Evolutionary conservation across 2,329 filamentous ascomycete species (phyloP).

Genomic region (Curvularia lunata): DNA sequence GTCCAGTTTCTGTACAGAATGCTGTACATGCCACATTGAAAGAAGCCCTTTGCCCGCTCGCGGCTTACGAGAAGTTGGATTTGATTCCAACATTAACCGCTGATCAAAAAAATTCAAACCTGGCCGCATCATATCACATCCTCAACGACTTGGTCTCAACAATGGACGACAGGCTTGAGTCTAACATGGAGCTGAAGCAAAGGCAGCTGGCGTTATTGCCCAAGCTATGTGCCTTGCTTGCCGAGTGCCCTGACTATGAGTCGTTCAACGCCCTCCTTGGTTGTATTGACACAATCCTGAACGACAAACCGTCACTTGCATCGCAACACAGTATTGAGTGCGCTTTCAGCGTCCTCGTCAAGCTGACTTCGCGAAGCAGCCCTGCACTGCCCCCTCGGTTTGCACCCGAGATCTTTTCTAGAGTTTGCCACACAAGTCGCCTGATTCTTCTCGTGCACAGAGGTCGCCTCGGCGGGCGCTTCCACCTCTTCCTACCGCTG

Average conservation of each 20-base stretch:
- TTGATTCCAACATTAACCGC: conserved; percentile 26
- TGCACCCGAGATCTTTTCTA: conserved; percentile 57
- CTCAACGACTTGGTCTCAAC: conserved; percentile 38
- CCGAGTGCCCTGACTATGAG: conserved; percentile 61
- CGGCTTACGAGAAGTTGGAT: conserved; percentile 29
- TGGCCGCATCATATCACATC: conserved; percentile 29
- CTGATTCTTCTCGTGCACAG: conserved; percentile 64
- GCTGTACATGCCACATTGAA: conserved; percentile 21
- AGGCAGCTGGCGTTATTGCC: conserved; percentile 41
- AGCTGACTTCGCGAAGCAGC: conserved; percentile 42
- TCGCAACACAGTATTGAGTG: conserved; percentile 55
- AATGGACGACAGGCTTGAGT: conserved; percentile 34
- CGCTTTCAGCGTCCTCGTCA: conserved; percentile 46
- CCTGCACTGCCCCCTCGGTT: conserved; percentile 33
- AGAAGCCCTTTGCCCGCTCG: conserved; percentile 23
- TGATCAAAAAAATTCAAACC: conserved; percentile 10
- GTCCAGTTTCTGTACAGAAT: conserved; percentile 19
- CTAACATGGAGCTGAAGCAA: conserved; percentile 29
- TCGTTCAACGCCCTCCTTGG: conserved; percentile 59
- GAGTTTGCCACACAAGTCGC: conserved; percentile 61
- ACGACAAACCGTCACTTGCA: conserved; percentile 46
- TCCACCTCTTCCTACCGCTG: conserved; percentile 63
- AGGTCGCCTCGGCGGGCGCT: conserved; percentile 64
- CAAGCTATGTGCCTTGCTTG: conserved; percentile 30
- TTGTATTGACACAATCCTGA: conserved; percentile 55